Base-by-base conservation (phyloP, 129 eudicot genomes). In the Escallonia herrerae region DNA sequence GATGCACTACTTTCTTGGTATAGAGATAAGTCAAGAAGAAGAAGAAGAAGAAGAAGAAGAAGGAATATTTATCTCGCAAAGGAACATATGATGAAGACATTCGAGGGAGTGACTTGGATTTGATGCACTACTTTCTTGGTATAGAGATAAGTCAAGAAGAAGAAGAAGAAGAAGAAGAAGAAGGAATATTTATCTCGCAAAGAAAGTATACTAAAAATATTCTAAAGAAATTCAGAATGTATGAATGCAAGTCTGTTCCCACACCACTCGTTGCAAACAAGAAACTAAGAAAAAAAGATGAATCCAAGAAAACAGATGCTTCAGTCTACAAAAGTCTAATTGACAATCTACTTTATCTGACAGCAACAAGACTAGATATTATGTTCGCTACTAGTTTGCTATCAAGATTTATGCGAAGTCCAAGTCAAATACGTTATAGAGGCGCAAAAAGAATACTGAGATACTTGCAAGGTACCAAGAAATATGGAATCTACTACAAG, bases 321-420 rank as follows among this genome's bases (percentile, higher is more conserved):
- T 56, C 72, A 10, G 33, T 41, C 7, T 56, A 53, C 48, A 67
- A 42, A 62, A 15, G 43, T 33, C 43, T 62, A 8, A 38, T 62
- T 15, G 67, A 39, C 13, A 62, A 53, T 10, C 53, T 62, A 3
- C 43, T 62, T 37, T 62, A 62, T 33, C 15, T 62, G 52, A 62
- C 22, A 43, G 37, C 53, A 15, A 62, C 67, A 6, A 5, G 12
- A 9, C 50, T 33, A 9, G 52, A 62, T 62, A 9, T 67, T 2
- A 43, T 67, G 59, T 67, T 33, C 14, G 63, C 42, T 15, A 63
- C 55, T 3, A 41, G 72, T 37, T 60, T 67, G 5, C 14, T 53
- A 2, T 54, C 63, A 39, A 67, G 72, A 67, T 55, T 40, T 52
- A 67, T 55, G 72, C 63, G 40, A 43, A 5, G 33, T 12, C 72